A percentile compares a stretch with the other conserved stretches of the same genome.
These are phyloP conservation scores for Ophiostoma quercus DNA, from an alignment of 2,329 filamentous ascomycete genomes.

Conservation along the genomic window DNA sequence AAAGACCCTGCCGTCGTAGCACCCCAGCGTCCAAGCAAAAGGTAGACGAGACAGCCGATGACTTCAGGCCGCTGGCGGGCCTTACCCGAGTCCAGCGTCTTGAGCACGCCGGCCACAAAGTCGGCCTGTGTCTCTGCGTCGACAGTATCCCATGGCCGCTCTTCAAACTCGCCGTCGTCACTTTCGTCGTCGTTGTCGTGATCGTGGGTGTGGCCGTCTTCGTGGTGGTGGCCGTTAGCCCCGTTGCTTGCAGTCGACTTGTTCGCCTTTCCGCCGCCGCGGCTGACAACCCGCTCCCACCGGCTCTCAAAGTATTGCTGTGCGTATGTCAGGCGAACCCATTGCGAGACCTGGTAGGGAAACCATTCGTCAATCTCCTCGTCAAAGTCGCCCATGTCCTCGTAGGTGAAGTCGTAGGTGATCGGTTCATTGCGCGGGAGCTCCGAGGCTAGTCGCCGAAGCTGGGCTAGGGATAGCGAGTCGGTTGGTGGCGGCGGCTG, in stretches of 20 bases:
- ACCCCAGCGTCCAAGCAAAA: slow-evolving; percentile 65
- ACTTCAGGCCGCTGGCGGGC: slow-evolving; percentile 43
- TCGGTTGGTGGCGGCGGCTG: slow-evolving; percentile 42
- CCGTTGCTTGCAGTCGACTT: slow-evolving; percentile 27
- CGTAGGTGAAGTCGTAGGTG: slow-evolving; percentile 81
- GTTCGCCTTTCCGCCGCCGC: slow-evolving; percentile 27
- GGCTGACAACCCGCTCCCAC: slow-evolving; percentile 55
- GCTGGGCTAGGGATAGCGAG: slow-evolving; percentile 69
- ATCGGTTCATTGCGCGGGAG: slow-evolving; percentile 63
- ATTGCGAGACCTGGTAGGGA: slow-evolving; percentile 81
- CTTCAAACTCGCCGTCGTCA: slow-evolving; percentile 28
- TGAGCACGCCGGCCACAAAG: slow-evolving; percentile 55
- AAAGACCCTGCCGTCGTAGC: slow-evolving; percentile 53
- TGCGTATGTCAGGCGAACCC: slow-evolving; percentile 68
- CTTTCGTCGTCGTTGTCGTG: slow-evolving; percentile 28
- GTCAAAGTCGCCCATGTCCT: slow-evolving; percentile 66
- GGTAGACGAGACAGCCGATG: slow-evolving; percentile 54
- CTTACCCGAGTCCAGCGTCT: slow-evolving; percentile 39
- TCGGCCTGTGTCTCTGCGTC: slow-evolving; percentile 49
- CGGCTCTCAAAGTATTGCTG: slow-evolving; percentile 71
- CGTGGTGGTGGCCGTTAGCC: background rate
- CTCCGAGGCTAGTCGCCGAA: slow-evolving; percentile 67
- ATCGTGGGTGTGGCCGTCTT: slow-evolving; percentile 23
- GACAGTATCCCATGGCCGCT: slow-evolving; percentile 59
- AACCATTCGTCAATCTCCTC: slow-evolving; percentile 99